Evolutionary conservation across 148 eudicot species (phyloP).

Genomic region (Arbutus unedo): DNA sequence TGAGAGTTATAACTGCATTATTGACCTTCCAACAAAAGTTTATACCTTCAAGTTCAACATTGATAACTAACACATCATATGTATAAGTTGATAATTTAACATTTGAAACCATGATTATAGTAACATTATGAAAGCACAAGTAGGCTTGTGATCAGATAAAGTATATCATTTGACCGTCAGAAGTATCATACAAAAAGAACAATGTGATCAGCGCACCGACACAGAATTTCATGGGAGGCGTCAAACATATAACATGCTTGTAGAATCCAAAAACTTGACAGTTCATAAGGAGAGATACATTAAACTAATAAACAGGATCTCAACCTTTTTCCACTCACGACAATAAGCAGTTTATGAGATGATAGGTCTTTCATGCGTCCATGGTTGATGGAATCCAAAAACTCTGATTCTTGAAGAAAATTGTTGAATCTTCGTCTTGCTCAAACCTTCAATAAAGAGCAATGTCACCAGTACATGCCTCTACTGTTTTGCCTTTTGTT

Average conservation of each 20-base stretch:
- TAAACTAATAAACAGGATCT: background rate
- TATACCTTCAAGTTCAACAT: background rate
- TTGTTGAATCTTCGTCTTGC: background rate
- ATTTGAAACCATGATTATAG: background rate
- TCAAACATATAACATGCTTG: background rate
- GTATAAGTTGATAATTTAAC: background rate
- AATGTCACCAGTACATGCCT: background rate
- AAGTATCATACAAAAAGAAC: background rate
- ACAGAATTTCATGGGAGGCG: background rate
- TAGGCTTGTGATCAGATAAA: background rate
- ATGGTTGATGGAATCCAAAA: background rate
- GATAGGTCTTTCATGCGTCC: background rate
- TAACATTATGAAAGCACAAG: background rate
- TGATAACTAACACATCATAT: background rate
- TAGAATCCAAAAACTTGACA: background rate
- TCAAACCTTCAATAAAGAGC: background rate
- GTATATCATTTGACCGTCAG: background rate
- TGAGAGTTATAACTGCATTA: background rate
- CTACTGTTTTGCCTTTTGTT: background rate
- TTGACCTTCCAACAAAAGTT: background rate
- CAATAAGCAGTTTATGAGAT: background rate
- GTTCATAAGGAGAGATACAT: background rate
- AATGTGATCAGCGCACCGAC: background rate
- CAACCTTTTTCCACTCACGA: background rate
- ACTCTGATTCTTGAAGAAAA: background rate